Evolutionary conservation across 495 filamentous ascomycete genomes (phyloP), one percentile per base, ranked within the genome.

Genomic region (Talaromyces stipitatus): DNA sequence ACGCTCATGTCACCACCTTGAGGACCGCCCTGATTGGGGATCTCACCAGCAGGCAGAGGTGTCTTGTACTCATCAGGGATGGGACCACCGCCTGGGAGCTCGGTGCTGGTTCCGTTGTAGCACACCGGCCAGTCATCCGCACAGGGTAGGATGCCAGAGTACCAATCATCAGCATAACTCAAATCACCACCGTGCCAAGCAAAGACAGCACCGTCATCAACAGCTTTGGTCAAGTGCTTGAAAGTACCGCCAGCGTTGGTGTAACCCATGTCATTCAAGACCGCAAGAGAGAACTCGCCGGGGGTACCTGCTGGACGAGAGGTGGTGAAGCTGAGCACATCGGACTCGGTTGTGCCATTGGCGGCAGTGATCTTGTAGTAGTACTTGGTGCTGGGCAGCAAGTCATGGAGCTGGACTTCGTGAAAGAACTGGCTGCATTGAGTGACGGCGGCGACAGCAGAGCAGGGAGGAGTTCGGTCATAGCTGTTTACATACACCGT

Each of bases 181-280:
- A 79, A 61, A 47, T 79, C 76, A 48, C 76, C 76, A 41, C 75
- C 75, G 60, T 80, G 78, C 77, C 76, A 80, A 52, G 75, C 75
- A 54, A 81, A 80, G 1, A 69, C 70, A 24, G 73, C 54, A 14
- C 72, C 73, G 38, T 73, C 63, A 22, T 68, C 50, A 28, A 69
- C 65, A 27, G 72, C 70, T 52, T 74, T 52, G 26, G 61, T 60
- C 20, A 78, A 60, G 46, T 78, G 67, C 54, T 70, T 65, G 66
- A 70, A 70, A 4, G 77, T 80, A 26, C 76, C 76, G 4, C 66
- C 54, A 29, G 75, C 75, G 48, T 78, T 78, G 50, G 75, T 78
- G 62, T 78, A 78, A 9, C 76, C 75, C 73, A 76, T 75, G 53
- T 80, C 77, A 54, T 73, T 74, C 53, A 80, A 53, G 5, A 78